phyloP scores from a whole-genome alignment of 2,329 filamentous ascomycete species.

The Trichophyton schoenleinii region DNA sequence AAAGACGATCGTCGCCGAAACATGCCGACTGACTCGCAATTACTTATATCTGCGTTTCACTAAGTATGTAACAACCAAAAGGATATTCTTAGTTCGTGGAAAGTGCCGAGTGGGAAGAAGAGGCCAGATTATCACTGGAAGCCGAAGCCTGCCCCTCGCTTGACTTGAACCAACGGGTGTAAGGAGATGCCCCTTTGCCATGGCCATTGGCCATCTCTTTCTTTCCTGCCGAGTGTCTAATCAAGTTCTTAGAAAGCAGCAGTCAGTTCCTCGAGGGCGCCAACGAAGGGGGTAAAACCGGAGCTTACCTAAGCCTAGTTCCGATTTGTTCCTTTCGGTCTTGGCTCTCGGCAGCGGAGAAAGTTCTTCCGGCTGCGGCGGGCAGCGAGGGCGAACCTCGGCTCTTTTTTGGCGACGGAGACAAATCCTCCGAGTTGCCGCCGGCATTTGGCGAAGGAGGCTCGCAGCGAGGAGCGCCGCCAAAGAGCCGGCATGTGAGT shows the following conservation, averaged over 20 bases:
- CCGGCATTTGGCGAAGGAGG: background rate
- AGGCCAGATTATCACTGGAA: no score
- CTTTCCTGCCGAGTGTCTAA: background rate
- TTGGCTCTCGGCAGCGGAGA: background rate
- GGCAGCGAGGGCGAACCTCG: background rate
- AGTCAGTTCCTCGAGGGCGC: no score
- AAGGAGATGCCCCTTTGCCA: background rate
- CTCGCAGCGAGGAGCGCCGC: background rate
- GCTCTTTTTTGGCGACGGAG: background rate
- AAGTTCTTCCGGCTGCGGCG: background rate
- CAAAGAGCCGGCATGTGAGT: constrained; percentile 4
- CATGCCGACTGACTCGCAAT: background rate
- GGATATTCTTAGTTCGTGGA: background rate
- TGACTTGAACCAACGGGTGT: no score
- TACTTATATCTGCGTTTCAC: background rate
- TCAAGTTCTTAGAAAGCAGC: no score
- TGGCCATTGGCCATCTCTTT: background rate
- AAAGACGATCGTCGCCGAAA: constrained; percentile 2
- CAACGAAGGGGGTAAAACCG: background rate
- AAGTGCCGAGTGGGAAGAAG: no score
- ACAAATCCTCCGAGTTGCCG: background rate
- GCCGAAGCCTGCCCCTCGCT: no score
- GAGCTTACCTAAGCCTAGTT: background rate
- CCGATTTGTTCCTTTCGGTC: background rate
- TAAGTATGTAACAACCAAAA: background rate